Evolutionary conservation across 2,329 filamentous ascomycete species (phyloP).

Genomic region (Seiridium cupressi): DNA sequence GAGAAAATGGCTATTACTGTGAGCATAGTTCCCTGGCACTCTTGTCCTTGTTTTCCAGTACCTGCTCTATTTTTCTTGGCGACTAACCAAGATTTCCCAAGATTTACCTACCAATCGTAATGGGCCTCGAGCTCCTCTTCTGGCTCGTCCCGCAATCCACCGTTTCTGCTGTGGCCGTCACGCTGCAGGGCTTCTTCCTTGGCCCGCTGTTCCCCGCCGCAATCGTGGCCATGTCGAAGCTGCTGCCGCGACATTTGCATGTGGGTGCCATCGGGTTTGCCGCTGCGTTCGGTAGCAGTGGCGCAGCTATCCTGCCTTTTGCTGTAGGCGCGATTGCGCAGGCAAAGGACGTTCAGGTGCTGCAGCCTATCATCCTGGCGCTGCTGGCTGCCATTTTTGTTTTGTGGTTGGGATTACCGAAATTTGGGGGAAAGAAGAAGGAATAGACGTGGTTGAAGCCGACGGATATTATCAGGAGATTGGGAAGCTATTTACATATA

Average conservation of each 20-base stretch:
- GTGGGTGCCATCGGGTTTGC: slow-evolving; percentile 76
- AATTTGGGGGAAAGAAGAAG: slow-evolving; percentile 34
- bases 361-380: slow-evolving; percentile 57
- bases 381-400: slow-evolving; percentile 41
- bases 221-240: slow-evolving; percentile 68
- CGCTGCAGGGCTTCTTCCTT: slow-evolving; percentile 75
- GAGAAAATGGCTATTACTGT: slow-evolving; percentile 62
- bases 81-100: slow-evolving; percentile 8
- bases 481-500: not conserved
- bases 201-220: slow-evolving; percentile 75
- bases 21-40: slow-evolving; percentile 4
- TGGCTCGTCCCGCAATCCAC: slow-evolving; percentile 80
- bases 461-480: not conserved
- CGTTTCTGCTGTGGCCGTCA: slow-evolving; percentile 69
- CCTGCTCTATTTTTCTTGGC: too few relatives aligned
- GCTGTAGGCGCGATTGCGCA: slow-evolving; percentile 66
- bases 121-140: slow-evolving; percentile 69
- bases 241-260: slow-evolving; percentile 70
- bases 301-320: slow-evolving; percentile 67
- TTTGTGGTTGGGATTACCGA: slow-evolving; percentile 46
- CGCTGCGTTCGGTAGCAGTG: slow-evolving; percentile 71
- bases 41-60: too few relatives aligned
- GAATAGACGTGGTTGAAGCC: slow-evolving; percentile 22
- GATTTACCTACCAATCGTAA: slow-evolving; percentile 62
- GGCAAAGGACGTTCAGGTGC: slow-evolving; percentile 49